Conservation (phyloP, 345 rosid genomes). For the Camelina laxa region DNA sequence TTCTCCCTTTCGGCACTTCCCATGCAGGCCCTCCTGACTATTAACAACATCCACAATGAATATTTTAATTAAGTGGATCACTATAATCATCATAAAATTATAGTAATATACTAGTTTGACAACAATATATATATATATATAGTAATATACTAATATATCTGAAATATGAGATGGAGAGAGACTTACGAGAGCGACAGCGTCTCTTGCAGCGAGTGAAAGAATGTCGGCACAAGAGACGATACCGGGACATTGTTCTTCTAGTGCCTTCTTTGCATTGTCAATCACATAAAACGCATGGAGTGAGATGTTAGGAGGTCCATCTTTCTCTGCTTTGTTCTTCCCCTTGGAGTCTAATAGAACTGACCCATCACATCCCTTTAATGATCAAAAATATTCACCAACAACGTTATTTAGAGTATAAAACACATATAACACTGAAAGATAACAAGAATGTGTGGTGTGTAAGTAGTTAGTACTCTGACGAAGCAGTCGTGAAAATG, state of each 20-base stretch:
- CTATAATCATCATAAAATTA: background rate
- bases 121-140: too few species aligned
- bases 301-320: constrained; percentile 89
- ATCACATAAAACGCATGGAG: constrained; percentile 86
- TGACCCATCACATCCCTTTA: constrained; percentile 89
- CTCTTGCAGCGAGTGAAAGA: constrained; percentile 81
- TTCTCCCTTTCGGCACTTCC: constrained; percentile 89
- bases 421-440: background rate
- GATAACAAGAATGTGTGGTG: background rate
- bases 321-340: constrained; percentile 77
- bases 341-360: constrained; percentile 74
- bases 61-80: background rate
- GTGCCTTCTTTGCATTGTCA: constrained; percentile 75
- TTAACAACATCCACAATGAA: background rate
- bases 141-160: background rate
- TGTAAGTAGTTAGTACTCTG: constrained; percentile 48
- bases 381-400: background rate
- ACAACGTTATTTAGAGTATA: background rate
- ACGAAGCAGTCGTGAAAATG: constrained; percentile 90
- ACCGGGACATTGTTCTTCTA: constrained; percentile 79
- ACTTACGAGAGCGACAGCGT: constrained; percentile 76
- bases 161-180: background rate
- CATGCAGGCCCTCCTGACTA: constrained; percentile 93
- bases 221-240: constrained; percentile 92
- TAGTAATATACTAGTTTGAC: too few species aligned